These are phyloP conservation scores for Friedmanniomyces endolithicus DNA, from an alignment of 495 filamentous ascomycete genomes.

Conservation along the genomic window DNA sequence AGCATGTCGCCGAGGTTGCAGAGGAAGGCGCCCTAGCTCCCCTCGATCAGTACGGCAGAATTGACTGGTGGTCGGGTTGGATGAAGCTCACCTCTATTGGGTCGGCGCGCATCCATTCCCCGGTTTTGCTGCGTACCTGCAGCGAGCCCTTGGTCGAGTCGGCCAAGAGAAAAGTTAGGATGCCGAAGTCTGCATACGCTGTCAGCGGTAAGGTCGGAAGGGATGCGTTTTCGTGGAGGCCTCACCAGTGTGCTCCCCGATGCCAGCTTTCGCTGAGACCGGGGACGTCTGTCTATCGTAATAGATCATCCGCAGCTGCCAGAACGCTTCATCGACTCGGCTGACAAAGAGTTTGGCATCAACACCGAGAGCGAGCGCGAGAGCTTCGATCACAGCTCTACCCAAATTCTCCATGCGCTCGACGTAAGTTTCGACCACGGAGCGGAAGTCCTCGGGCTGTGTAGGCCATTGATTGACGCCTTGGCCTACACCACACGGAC, in stretches of 20 bases:
- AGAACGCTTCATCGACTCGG: constrained; percentile 20
- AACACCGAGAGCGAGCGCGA: constrained; percentile 23
- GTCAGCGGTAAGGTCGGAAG: constrained; percentile 9
- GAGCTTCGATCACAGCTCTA: constrained; percentile 20
- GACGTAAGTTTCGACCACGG: constrained; percentile 22
- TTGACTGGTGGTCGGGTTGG: not conserved
- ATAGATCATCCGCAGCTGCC: constrained; percentile 27
- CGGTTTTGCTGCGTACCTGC: constrained; percentile 24
- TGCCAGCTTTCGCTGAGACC: not conserved
- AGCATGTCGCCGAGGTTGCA: constrained; percentile 37
- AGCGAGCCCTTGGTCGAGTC: constrained; percentile 28
- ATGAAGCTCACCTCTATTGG: constrained; percentile 15
- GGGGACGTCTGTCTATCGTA: constrained; percentile 2
- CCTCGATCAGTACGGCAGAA: too few species aligned
- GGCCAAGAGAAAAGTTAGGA: constrained; percentile 29
- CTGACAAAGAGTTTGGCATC: constrained; percentile 19
- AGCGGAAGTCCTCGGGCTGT: constrained; percentile 15
- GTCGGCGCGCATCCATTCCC: constrained; percentile 27
- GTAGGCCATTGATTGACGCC: constrained; percentile 27
- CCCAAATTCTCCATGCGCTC: constrained; percentile 15
- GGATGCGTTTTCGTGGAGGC: not conserved
- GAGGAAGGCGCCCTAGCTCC: constrained; percentile 25
- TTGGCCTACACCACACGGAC: constrained; percentile 16
- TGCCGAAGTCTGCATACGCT: constrained; percentile 30
- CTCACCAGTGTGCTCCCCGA: not conserved